Evolutionary conservation across 495 filamentous ascomycete species (phyloP).

Genomic region (Penicillium samsonianum): DNA sequence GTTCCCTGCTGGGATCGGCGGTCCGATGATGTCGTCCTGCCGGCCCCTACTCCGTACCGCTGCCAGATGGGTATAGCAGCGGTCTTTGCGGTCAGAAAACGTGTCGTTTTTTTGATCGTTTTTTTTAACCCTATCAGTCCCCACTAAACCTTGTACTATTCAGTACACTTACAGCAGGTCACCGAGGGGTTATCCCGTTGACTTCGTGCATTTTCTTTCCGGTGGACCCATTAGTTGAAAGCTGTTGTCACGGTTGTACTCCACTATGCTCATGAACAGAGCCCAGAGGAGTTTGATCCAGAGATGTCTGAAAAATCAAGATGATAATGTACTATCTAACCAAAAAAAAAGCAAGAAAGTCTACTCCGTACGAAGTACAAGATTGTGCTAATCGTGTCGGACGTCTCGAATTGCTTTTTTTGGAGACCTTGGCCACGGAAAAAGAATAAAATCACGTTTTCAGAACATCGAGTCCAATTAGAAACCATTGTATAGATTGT

Average conservation of each 20-base stretch:
- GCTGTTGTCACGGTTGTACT: slow-evolving; percentile 7
- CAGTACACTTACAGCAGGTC: slow-evolving; percentile 7
- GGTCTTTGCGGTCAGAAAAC: slow-evolving; percentile 1
- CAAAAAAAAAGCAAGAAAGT: neutral
- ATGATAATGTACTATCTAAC: neutral
- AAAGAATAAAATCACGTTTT: neutral
- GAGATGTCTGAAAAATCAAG: neutral
- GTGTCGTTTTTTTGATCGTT: neutral
- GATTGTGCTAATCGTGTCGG: neutral
- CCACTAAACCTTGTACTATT: slow-evolving; percentile 11
- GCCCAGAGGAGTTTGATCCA: slow-evolving; percentile 2
- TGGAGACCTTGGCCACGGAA: neutral
- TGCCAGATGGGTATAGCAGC: slow-evolving; percentile 19
- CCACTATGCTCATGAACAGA: slow-evolving; percentile 7
- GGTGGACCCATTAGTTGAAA: slow-evolving; percentile 8
- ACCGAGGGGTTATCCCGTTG: slow-evolving; percentile 5
- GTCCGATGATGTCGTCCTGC: slow-evolving; percentile 27
- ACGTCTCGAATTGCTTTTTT: neutral
- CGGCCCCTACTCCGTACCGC: slow-evolving; percentile 8
- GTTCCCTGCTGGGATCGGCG: slow-evolving; percentile 26
- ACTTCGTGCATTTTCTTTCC: slow-evolving; percentile 7
- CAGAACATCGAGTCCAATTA: neutral
- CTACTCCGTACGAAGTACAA: neutral
- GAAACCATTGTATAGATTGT: slow-evolving; percentile 2
- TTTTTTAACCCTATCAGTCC: slow-evolving; percentile 6